Base-by-base conservation (phyloP, 495 filamentous ascomycete genomes). In the Hypoxylon intermedium region DNA sequence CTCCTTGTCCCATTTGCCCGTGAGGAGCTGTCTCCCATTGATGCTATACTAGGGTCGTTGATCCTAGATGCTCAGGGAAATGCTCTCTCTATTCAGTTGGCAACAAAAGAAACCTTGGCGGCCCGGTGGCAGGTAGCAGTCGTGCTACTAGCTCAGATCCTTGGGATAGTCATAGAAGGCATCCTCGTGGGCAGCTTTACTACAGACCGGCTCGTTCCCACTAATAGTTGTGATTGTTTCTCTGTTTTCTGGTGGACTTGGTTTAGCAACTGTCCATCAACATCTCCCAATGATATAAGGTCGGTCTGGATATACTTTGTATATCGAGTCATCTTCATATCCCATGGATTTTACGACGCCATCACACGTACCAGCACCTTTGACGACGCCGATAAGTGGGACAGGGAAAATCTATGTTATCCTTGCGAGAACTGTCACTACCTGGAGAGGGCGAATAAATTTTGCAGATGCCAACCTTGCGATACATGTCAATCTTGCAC, bases 231-330 rank as follows among this genome's bases (percentile, higher is more conserved):
- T 44, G 31, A 44, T 15, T 68, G 66, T 33, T 65, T 68, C 45
- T 68, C 57, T 5, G 61, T 58, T 3, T 68, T 68, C 38, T 68
- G 66, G 66, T 68, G 66, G 66, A 48, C 57, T 6, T 65, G 66
- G 60, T 52, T 61, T 9, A 65, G 56, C 49, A 65, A 54, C 7
- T 68, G 66, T 38, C 15, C 42, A 5, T 26, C 54, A 6, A 26
- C 18, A n/a, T 49, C 60, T 7, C 31, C 28, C 1, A 47, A 44
- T 9, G 48, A 68, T 19, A 42, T 52, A 0, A n/a, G 42, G 33
- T 34, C 59, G 0, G 56, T 54, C 21, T 68, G 66, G 66, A 47
- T 60, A 15, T 68, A 68, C 20, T 68, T 61, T 33, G 60, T 30
- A 7, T 65, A 62, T 41, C 66, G 61, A 6, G 48, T 55, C 26